Base-by-base conservation (phyloP, 2,329 filamentous ascomycete species). In the Sporothrix mexicana region DNA sequence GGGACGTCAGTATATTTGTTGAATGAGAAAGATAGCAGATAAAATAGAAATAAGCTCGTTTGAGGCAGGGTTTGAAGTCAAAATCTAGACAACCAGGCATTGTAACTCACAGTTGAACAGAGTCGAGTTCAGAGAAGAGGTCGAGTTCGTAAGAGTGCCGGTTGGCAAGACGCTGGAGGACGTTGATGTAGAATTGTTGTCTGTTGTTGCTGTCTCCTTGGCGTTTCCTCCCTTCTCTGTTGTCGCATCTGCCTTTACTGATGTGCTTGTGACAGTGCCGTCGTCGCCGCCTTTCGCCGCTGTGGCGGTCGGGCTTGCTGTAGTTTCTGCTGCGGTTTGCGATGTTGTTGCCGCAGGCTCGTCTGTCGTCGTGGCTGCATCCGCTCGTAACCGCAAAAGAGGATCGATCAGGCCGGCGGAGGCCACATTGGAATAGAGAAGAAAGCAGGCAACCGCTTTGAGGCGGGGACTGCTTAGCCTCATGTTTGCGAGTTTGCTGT, bases 61-160 rank as follows among this genome's bases (percentile, higher is more conserved):
- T 30, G 74, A 79, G 77, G 20, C 15, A 51, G 66, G 59, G 7
- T 36, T 78, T 75, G 30, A 77, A 78, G 0, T 76, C n/a, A 69
- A 43, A 20, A 3, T 53, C 1, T 70, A 12, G 45, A 77, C 75
- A 2, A 74, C 30, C 30, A 36, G 30, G 30, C 3, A 36, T 36
- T 36, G 30, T 45, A 13, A 78, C 79, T 20, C 75, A 80, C 79
- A 70, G 66, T 79, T 77, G 20, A 78, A 79, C 0, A 78, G 23
- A 0, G 75, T 77, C 1, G 73, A 9, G 62, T 78, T 77, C 2
- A 76, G 64, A 15, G 73, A 57, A 1, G 61, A 68, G 0, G 75
- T 76, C 17, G 73, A 64, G 10, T 67, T 73, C 12, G 47, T 8
- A n/a, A 72, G 30, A 1, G 57, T 67, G 13, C 55, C 55, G 36